Conservation (phyloP, 192 early-diverging fungal species). For the Coemansia sp. region DNA sequence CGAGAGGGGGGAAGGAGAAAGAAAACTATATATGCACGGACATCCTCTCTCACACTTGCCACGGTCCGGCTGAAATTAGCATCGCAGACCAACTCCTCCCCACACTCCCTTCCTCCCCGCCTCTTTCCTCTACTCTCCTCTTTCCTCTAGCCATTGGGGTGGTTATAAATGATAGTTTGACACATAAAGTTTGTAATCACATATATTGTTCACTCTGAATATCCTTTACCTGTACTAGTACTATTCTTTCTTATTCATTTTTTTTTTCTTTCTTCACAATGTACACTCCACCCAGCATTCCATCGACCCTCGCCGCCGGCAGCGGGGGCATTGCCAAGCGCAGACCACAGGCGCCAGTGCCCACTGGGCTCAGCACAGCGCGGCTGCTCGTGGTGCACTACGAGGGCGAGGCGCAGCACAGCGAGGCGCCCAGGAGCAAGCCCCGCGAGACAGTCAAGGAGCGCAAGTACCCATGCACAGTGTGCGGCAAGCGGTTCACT, state of each 20-base stretch:
- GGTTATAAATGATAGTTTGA: background rate
- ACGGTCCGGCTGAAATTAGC: conserved; percentile 12
- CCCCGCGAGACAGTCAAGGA: conserved; percentile 40
- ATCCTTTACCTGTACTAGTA: conserved; percentile 1
- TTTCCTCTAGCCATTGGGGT: background rate
- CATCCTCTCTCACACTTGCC: background rate
- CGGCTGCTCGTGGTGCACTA: background rate
- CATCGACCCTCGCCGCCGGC: conserved; percentile 5
- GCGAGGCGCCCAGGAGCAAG: background rate
- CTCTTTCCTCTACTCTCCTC: background rate
- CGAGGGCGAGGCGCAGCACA: background rate
- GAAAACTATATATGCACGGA: conserved; percentile 8
- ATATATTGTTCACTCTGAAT: background rate
- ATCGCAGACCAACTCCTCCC: conserved; percentile 3
- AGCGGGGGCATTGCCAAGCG: conserved; percentile 15
- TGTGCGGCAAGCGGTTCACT: conserved; percentile 51
- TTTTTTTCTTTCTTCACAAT: background rate
- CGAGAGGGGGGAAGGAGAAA: background rate
- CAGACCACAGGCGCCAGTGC: conserved; percentile 2
- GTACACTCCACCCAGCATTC: conserved; percentile 11
- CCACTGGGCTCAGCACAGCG: conserved; percentile 9
- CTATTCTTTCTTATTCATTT: background rate
- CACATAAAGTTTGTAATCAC: background rate
- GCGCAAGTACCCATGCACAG: conserved; percentile 50
- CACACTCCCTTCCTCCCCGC: background rate